These are phyloP conservation scores for Mucor velutinosus DNA, from an alignment of 371 early-diverging fungal genomes.

Conservation along the genomic window DNA sequence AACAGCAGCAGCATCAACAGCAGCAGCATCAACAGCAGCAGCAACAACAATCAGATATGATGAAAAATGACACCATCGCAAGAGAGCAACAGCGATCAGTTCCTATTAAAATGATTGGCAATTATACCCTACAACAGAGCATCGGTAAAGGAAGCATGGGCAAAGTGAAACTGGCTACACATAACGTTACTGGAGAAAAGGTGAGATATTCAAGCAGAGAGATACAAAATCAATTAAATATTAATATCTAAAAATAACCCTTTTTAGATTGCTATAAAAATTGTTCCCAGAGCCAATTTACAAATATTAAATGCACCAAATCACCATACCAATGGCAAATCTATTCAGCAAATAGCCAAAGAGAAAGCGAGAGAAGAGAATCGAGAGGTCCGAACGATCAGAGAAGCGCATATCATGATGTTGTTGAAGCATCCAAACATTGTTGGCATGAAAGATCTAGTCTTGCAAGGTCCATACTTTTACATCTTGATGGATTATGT, in stretches of 20 bases:
- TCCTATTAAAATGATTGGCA: slow-evolving; percentile 37
- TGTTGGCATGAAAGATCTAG: slow-evolving; percentile 82
- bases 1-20: background rate
- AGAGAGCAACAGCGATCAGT: slow-evolving; percentile 13
- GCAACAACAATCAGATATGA: background rate
- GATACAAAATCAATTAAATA: background rate
- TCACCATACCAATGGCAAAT: slow-evolving; percentile 21
- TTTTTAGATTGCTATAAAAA: slow-evolving; percentile 48
- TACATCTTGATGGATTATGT: slow-evolving; percentile 96
- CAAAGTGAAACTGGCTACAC: slow-evolving; percentile 48
- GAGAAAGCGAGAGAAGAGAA: slow-evolving; percentile 62
- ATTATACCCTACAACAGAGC: slow-evolving; percentile 40
- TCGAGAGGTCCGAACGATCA: slow-evolving; percentile 87
- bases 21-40: background rate
- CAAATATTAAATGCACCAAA: slow-evolving; percentile 21
- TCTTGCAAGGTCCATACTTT: slow-evolving; percentile 73
- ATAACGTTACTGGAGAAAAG: slow-evolving; percentile 50
- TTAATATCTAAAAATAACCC: slow-evolving; percentile 11
- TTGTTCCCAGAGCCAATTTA: slow-evolving; percentile 47
- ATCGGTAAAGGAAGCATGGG: slow-evolving; percentile 53
- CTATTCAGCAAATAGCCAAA: slow-evolving; percentile 37
- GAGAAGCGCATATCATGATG: slow-evolving; percentile 91
- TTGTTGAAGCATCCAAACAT: slow-evolving; percentile 92
- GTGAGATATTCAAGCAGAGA: slow-evolving; percentile 14
- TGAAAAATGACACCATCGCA: background rate